Conservation (phyloP, 371 early-diverging fungal genomes). For the Saksenaea oblongispora region DNA sequence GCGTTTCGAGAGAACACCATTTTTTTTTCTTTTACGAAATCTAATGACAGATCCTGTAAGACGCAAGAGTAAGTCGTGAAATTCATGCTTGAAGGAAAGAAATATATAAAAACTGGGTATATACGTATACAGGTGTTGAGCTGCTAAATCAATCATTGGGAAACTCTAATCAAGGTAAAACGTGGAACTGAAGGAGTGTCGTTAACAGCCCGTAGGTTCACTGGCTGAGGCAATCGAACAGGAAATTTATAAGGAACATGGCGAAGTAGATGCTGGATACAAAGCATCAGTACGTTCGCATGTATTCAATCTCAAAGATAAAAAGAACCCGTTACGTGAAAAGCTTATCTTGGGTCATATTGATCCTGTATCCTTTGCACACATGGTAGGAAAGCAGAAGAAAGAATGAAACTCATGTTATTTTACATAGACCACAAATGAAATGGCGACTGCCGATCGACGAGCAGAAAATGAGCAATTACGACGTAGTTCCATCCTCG, state of each 20-base stretch:
- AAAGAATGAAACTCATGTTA: background rate
- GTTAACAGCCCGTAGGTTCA: background rate
- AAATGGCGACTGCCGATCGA: constrained; percentile 26
- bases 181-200: background rate
- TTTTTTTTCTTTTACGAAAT: background rate
- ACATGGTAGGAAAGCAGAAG: background rate
- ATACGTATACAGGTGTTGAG: constrained; percentile 6
- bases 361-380: constrained; percentile 13
- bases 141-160: constrained; percentile 11
- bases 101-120: background rate
- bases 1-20: background rate
- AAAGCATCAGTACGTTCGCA: constrained; percentile 23
- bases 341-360: constrained; percentile 16
- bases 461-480: constrained; percentile 16
- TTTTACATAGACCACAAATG: background rate
- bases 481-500: constrained; percentile 22
- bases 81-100: background rate
- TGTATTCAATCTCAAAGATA: constrained; percentile 23
- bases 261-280: constrained; percentile 16
- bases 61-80: constrained; percentile 7
- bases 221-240: constrained; percentile 21
- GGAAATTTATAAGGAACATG: constrained; percentile 12
- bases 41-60: constrained; percentile 8
- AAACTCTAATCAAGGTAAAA: background rate
- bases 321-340: constrained; percentile 16